phyloP scores from a whole-genome alignment of 257 asterid genomes.

The Prunella vulgaris region DNA sequence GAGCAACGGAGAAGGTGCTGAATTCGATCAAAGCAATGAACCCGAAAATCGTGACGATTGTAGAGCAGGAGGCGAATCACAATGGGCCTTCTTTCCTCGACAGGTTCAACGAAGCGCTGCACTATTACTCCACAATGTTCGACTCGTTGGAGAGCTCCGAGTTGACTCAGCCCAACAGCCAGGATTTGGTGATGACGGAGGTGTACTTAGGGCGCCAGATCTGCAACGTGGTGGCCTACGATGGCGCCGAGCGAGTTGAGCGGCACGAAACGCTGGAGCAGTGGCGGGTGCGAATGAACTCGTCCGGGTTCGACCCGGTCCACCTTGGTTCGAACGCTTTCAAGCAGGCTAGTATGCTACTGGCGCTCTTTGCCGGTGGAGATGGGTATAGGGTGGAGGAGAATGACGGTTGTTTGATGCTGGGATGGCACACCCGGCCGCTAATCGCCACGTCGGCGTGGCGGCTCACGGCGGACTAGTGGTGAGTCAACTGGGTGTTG shows the following conservation, averaged over 20 bases:
- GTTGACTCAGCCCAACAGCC: constrained; percentile 38
- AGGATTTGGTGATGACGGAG: constrained; percentile 74
- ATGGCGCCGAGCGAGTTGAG: constrained; percentile 72
- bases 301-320: constrained; percentile 64
- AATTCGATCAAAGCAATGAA: constrained; percentile 41
- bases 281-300: constrained; percentile 65
- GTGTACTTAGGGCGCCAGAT: constrained; percentile 75
- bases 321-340: constrained; percentile 81
- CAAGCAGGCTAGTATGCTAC: constrained; percentile 79
- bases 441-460: constrained; percentile 89
- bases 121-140: constrained; percentile 83
- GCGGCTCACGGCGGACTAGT: constrained; percentile 37
- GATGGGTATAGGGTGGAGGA: constrained; percentile 85
- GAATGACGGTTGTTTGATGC: constrained; percentile 71
- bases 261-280: constrained; percentile 70
- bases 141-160: constrained; percentile 80
- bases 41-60: constrained; percentile 70
- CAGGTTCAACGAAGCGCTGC: constrained; percentile 78
- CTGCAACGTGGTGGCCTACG: constrained; percentile 85
- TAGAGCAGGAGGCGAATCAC: constrained; percentile 83
- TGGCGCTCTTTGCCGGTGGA: constrained; percentile 72
- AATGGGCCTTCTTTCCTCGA: constrained; percentile 56
- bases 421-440: constrained; percentile 87
- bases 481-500: constrained; percentile 23
- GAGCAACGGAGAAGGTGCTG: constrained; percentile 53